Evolutionary conservation across 108 stramenopile species (phyloP), one percentile per base, ranked within the genome.

Genomic region (Mediolabrus comicus): DNA sequence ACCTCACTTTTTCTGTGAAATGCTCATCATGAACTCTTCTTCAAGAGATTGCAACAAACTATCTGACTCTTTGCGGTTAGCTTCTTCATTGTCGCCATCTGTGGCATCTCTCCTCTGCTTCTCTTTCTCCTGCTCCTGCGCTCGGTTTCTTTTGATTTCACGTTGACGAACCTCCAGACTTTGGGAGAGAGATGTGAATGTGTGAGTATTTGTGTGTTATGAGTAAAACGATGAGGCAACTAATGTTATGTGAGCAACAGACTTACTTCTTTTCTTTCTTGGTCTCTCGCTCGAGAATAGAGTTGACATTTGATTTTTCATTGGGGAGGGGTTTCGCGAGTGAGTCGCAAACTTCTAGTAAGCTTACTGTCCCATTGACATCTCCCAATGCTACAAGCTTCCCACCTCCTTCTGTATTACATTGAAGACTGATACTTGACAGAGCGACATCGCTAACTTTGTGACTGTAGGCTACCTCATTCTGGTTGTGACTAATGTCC

Each of bases 261-360:
- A n/a, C n/a, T n/a, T n/a, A n/a, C n/a, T 91, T 90, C 63, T 91
- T 92, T 77, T 94, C 92, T 53, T 85, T 81, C 77, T 87, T 91
- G 46, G 86, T 91, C 66, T 94, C 95, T 26, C 92, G 67, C 68
- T 94, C 92, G 54, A 95, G 77, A 81, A 95, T 92, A 32, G 81
- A 68, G 34, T 72, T 84, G 31, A 94, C 86, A 25, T 83, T 75
- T 12, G 57, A 59, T 66, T 93, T 93, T 65, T 95, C 95, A 63
- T 91, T 78, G 13, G 69, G 65, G 54, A 86, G 87, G 30, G 74
- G 67, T n/a, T 31, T 27, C 9, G 87, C 80, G 3, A 90, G 74
- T 34, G 84, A 83, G 30, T 87, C 83, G 35, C 87, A 92, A 4
- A 95, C 86, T 75, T 93, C 92, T 36, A 93, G 69, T 35, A 95